phyloP scores from a whole-genome alignment of 331 rosid species.

The Erythrophleum ivorense region DNA sequence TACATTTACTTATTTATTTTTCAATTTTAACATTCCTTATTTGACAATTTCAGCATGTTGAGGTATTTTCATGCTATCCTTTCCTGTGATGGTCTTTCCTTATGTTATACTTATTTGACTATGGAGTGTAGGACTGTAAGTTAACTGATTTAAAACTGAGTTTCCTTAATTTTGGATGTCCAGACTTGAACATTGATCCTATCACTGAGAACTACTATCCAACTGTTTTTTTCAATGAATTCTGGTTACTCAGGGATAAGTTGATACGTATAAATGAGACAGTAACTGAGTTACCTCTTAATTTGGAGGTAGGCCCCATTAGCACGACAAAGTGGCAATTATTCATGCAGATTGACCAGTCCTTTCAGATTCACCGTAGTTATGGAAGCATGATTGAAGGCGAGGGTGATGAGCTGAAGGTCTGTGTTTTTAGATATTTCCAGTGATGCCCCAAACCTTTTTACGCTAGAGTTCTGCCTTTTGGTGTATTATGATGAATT shows the following conservation, averaged over 20 bases:
- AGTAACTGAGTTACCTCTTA: conserved; percentile 71
- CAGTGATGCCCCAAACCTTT: not conserved
- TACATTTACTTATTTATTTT: not conserved
- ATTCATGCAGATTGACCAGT: conserved; percentile 91
- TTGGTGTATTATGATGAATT: not conserved
- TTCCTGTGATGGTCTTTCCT: not conserved
- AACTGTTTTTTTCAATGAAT: conserved; percentile 84
- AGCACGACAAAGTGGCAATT: conserved; percentile 98
- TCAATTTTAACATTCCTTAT: not conserved
- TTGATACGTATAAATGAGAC: conserved; percentile 79
- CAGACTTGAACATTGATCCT: conserved; percentile 89
- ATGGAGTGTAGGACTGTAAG: conserved; percentile 22
- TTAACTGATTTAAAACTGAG: conserved; percentile 35
- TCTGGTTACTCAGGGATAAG: conserved; percentile 94
- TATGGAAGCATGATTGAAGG: conserved; percentile 99
- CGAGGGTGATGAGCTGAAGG: conserved; percentile 98
- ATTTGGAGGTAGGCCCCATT: conserved; percentile 90
- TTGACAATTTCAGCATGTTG: conserved; percentile 17
- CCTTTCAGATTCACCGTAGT: conserved; percentile 92
- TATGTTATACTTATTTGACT: not conserved
- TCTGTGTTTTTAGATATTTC: conserved; percentile 39
- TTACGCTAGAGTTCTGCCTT: not conserved
- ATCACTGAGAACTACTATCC: conserved; percentile 85
- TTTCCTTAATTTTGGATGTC: conserved; percentile 64
- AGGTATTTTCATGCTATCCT: not conserved